A percentile compares a stretch with the other conserved stretches of the same genome.
These are phyloP conservation scores for Aureobasidium namibiae DNA, from an alignment of 2,329 filamentous ascomycete genomes.

Conservation along the genomic window DNA sequence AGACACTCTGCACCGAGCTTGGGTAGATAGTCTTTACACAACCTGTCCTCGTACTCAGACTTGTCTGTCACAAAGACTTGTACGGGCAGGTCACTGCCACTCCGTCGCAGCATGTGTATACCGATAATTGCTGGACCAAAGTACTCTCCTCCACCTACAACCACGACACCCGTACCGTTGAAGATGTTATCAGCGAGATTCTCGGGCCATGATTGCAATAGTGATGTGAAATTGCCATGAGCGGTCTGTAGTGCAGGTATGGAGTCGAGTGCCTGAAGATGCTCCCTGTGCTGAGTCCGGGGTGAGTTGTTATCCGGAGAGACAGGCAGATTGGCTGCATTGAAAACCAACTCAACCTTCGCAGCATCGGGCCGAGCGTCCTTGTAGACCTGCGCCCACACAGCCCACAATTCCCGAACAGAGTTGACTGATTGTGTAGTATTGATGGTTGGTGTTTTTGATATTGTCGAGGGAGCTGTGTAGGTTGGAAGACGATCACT, in stretches of 20 bases:
- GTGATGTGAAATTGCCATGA: slow-evolving; percentile 6
- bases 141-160: slow-evolving; percentile 35
- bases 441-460: not conserved
- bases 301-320: not conserved
- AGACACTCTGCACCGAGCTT: slow-evolving; percentile 35
- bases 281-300: not conserved
- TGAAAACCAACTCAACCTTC: not conserved
- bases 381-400: not conserved
- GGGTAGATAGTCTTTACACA: slow-evolving; percentile 36
- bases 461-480: not conserved
- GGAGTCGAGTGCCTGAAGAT: not conserved
- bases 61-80: slow-evolving; percentile 37
- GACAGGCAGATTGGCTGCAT: not conserved
- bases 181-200: slow-evolving; percentile 11
- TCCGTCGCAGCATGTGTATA: slow-evolving; percentile 37
- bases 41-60: slow-evolving; percentile 33
- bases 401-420: not conserved
- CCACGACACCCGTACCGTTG: slow-evolving; percentile 26
- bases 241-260: slow-evolving; percentile 14
- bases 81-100: slow-evolving; percentile 35
- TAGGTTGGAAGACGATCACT: not conserved
- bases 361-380: not conserved
- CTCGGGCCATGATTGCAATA: slow-evolving; percentile 8
- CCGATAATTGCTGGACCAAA: slow-evolving; percentile 37
- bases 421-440: not conserved